Evolutionary conservation across 1,284 basidiomycete genomes (phyloP).

Genomic region (Heliocybe sulcata): DNA sequence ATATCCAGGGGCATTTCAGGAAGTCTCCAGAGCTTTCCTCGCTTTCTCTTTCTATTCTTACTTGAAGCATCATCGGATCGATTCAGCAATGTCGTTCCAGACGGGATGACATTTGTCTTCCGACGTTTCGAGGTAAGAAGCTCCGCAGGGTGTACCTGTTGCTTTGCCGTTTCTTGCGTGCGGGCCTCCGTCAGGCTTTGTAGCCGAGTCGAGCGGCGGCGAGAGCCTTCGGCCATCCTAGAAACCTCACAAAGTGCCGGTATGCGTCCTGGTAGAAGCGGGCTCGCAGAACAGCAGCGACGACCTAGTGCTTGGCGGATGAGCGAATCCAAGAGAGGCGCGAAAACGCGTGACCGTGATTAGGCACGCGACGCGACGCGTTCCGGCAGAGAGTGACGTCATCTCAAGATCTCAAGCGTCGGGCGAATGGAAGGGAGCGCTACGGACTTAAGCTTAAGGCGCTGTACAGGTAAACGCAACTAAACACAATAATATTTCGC

Average conservation of each 20-base stretch:
- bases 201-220: neutral
- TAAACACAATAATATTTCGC: too few species aligned
- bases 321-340: too few species aligned
- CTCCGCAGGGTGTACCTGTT: neutral
- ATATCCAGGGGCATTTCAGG: slow-evolving; percentile 1
- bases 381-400: neutral
- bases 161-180: neutral
- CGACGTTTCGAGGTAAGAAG: neutral
- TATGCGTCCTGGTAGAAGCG: too few species aligned
- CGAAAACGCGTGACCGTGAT: neutral
- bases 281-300: neutral
- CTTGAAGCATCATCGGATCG: neutral
- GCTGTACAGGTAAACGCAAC: too few species aligned
- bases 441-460: too few species aligned
- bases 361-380: neutral
- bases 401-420: too few species aligned
- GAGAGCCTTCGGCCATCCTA: neutral
- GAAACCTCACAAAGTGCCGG: neutral
- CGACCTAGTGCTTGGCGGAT: neutral
- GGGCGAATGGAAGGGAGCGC: too few species aligned
- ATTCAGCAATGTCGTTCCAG: neutral
- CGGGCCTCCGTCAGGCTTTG: neutral
- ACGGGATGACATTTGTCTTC: neutral
- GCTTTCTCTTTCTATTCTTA: neutral
- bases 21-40: neutral